These are phyloP conservation scores for Zalaria sp. DNA, from an alignment of 2,329 filamentous ascomycete genomes.

Conservation along the genomic window DNA sequence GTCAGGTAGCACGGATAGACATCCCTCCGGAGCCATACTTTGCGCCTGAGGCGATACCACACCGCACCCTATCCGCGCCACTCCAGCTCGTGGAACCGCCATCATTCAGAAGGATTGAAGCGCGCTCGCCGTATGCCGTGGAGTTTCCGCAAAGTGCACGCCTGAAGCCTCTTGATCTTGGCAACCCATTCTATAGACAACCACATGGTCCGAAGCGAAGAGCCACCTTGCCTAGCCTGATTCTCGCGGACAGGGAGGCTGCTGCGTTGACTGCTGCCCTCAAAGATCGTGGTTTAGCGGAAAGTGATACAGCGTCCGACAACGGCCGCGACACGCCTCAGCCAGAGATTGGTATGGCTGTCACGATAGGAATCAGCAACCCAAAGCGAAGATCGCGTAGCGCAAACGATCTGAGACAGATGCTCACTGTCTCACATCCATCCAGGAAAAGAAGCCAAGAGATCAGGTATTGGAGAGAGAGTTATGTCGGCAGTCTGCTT, in stretches of 20 bases:
- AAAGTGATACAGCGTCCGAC: slow-evolving; percentile 1
- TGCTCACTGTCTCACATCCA: slow-evolving; percentile 7
- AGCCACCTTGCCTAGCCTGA: slow-evolving; percentile 17
- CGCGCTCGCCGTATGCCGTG: slow-evolving; percentile 19
- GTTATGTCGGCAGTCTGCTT: slow-evolving; percentile 14
- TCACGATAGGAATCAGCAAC: slow-evolving; percentile 9
- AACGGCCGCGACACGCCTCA: slow-evolving; percentile 1
- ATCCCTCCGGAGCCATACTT: slow-evolving; percentile 3
- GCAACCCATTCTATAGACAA: slow-evolving; percentile 15
- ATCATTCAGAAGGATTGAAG: slow-evolving; percentile 3
- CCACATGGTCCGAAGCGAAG: slow-evolving; percentile 6
- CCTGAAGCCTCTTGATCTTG: slow-evolving; percentile 20
- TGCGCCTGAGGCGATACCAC: slow-evolving; percentile 3
- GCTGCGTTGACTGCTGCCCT: slow-evolving; percentile 7
- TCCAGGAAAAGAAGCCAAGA: slow-evolving; percentile 19
- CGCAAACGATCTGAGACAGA: slow-evolving; percentile 15
- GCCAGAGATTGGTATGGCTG: slow-evolving; percentile 7
- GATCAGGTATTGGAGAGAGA: slow-evolving; percentile 21
- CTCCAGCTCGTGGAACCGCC: slow-evolving; percentile 7
- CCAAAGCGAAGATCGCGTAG: slow-evolving; percentile 19
- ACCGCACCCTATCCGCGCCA: slow-evolving; percentile 12
- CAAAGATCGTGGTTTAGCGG: slow-evolving; percentile 2
- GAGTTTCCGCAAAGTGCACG: slow-evolving; percentile 21
- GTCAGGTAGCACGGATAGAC: slow-evolving; percentile 2
- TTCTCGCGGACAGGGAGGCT: slow-evolving; percentile 13